Base-by-base conservation (phyloP, 768 basidiomycete species). In the Macrolepiota dolichaula region DNA sequence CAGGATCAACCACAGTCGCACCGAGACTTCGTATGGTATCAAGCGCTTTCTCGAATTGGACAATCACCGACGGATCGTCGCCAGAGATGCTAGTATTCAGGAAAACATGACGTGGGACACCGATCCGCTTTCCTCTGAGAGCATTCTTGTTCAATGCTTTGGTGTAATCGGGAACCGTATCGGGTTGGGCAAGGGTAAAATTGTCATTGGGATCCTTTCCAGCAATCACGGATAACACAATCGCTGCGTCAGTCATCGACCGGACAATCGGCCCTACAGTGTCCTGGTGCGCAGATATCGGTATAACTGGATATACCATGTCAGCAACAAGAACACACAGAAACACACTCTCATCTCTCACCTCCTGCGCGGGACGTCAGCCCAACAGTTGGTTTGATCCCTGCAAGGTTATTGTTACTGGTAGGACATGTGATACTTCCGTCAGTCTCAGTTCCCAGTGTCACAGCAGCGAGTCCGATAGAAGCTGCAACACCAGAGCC, bases 351-450 rank as follows among this genome's bases (percentile, higher is more conserved):
- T 46, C 27, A 49, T 6, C 52, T 6, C 52, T 55, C 60, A 81
- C 85, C 85, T 69, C 85, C 85, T 15, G 83, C 81, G 13, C 84
- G 76, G 4, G 84, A 86, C 2, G 83, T 85, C 36, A 85, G 69
- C 0, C 85, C 85, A 9, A 86, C 77, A 2, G 82, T 86, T 0
- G 86, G 83, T 64, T 85, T 85, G 51, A 87, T 82, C 0, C 85
- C 85, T 3, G 76, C 85, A 4, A 85, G 44, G 63, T 85, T 85
- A 55, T 85, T 85, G 19, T 76, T 69, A 64, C 74, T 76, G 0
- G 80, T 70, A 24, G 84, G 86, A 62, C 78, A 84, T 3, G 76
- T 80, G 27, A 85, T 84, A 56, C 83, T 83, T 6, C 85, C 82
- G 60, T 81, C 78, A 0, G 83, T 83, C 58, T 84, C 82, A 2